Conservation (phyloP, 129 eudicot species). For the Helianthus tuberosus region DNA sequence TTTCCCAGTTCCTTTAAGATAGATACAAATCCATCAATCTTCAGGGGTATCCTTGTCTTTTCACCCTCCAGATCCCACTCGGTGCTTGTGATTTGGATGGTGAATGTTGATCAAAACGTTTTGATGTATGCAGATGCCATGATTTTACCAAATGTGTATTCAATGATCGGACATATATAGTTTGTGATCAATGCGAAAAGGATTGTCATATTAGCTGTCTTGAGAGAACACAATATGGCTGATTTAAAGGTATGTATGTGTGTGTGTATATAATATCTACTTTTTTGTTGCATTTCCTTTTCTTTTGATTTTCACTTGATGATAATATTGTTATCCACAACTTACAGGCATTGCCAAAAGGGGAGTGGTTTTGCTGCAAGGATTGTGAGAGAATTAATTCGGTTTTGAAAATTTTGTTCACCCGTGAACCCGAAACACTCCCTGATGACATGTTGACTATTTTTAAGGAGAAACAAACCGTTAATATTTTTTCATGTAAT, state of each 20-base stretch:
- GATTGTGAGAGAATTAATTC: conserved; percentile 68
- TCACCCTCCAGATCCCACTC: conserved; percentile 3
- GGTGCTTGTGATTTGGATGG: background rate
- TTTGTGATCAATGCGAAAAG: conserved; percentile 97
- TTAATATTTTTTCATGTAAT: conserved; percentile 12
- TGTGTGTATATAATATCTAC: background rate
- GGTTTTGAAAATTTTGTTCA: conserved; percentile 60
- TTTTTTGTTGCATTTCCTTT: background rate
- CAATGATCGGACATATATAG: conserved; percentile 89
- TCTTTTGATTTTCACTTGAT: conserved; percentile 15
- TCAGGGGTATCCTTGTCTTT: conserved; percentile 16
- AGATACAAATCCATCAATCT: background rate
- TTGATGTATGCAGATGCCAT: conserved; percentile 52
- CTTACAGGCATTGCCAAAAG: conserved; percentile 79
- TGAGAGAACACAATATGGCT: conserved; percentile 76
- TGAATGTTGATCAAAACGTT: too few species aligned
- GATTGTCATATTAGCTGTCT: conserved; percentile 94
- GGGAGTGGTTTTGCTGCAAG: conserved; percentile 79
- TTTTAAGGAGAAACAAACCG: conserved; percentile 50
- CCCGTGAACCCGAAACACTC: conserved; percentile 59
- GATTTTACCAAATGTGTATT: conserved; percentile 76
- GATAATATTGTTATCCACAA: conserved; percentile 5
- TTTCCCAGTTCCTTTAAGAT: background rate
- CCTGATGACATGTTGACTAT: conserved; percentile 54
- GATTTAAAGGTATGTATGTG: conserved; percentile 42